phyloP scores from a whole-genome alignment of 2,329 filamentous ascomycete genomes.

The Rhynchosporium graminicola region DNA sequence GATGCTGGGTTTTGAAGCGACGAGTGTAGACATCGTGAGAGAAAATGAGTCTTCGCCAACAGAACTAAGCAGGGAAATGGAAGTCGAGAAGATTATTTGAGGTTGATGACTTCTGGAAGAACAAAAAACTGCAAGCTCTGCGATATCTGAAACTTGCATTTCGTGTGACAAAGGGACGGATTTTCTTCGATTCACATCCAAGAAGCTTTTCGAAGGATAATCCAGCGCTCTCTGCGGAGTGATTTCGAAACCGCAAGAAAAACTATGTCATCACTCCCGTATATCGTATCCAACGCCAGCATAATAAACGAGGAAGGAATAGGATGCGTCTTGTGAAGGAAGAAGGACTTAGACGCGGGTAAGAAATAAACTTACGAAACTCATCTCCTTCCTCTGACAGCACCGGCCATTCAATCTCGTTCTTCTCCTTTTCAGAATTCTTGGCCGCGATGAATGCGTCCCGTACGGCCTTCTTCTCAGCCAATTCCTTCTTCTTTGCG shows the following conservation, averaged over 20 bases:
- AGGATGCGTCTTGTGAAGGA: no score
- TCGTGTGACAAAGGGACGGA: slow-evolving; percentile 5
- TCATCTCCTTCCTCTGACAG: not conserved
- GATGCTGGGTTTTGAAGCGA: not conserved
- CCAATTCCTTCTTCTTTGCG: slow-evolving; percentile 1
- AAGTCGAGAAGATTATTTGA: not conserved
- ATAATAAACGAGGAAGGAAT: not conserved
- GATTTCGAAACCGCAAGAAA: no score
- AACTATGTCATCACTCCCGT: no score
- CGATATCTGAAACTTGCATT: slow-evolving; percentile 1
- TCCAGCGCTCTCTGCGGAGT: no score
- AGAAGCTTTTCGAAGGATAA: not conserved
- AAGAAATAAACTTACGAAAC: not conserved
- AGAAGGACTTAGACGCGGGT: not conserved
- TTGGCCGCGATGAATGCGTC: not conserved
- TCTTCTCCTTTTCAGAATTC: not conserved
- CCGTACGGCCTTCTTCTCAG: not conserved
- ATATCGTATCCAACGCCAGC: not conserved
- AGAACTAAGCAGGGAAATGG: not conserved
- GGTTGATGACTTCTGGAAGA: not conserved
- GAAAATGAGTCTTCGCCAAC: not conserved
- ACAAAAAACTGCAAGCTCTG: not conserved
- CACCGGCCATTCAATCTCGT: not conserved
- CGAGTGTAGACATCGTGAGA: not conserved
- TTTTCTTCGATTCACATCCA: not conserved